phyloP scores from a whole-genome alignment of 306 rosid genomes.

The Lathyrus sativus region DNA sequence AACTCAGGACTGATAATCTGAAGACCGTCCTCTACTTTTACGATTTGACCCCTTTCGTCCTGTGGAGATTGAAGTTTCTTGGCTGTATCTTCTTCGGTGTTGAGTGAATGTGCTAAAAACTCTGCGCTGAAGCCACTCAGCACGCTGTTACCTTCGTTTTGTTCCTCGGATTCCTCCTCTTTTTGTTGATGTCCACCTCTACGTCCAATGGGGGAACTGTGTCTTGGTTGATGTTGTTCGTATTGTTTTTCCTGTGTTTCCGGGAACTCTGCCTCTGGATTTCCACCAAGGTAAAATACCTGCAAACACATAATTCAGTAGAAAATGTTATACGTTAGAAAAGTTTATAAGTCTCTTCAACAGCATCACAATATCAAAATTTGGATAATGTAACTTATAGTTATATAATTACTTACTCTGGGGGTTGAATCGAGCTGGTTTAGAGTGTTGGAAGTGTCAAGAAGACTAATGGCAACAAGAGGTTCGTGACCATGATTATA shows the following conservation, averaged over 20 bases:
- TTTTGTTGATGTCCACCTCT: conserved; percentile 24
- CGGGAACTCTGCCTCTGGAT: conserved; percentile 50
- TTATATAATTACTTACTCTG: conserved; percentile 42
- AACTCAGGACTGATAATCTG: conserved; percentile 45
- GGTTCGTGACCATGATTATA: conserved; percentile 31
- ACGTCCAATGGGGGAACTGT: neutral
- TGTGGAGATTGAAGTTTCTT: conserved; percentile 40
- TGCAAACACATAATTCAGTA: neutral
- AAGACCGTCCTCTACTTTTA: conserved; percentile 45
- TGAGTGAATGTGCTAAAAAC: conserved; percentile 45
- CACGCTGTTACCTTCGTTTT: conserved; percentile 22
- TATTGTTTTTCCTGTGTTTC: neutral
- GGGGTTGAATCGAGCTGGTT: conserved; percentile 72
- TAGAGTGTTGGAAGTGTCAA: conserved; percentile 40
- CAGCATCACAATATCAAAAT: neutral
- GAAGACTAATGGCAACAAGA: conserved; percentile 45
- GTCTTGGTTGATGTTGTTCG: neutral
- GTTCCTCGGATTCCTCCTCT: neutral
- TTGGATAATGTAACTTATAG: neutral
- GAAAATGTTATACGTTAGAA: neutral
- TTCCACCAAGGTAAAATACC: conserved; percentile 69
- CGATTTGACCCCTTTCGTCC: conserved; percentile 41
- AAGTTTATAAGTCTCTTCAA: neutral
- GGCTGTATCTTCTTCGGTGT: conserved; percentile 37
- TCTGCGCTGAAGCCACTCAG: conserved; percentile 44